These are phyloP conservation scores for Aspergillus fumigatiaffinis DNA, from an alignment of 2,329 filamentous ascomycete species.

Conservation along the genomic window DNA sequence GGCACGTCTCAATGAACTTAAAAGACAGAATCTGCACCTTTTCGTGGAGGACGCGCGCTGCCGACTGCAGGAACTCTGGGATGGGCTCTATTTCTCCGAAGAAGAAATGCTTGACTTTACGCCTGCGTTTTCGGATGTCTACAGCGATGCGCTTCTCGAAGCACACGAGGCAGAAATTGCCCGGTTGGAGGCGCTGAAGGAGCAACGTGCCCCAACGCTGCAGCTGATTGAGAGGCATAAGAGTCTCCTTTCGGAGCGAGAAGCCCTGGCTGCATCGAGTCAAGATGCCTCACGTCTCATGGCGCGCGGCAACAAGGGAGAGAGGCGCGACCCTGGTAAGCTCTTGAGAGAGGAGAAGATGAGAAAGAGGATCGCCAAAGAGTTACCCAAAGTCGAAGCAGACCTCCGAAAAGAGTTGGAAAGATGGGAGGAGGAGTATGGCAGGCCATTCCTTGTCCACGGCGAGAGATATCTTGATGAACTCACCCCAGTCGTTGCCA, in stretches of 20 bases:
- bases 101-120: conserved; percentile 99
- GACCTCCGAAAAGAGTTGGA: conserved; percentile 82
- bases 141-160: conserved; percentile 90
- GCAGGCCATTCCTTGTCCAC: conserved; percentile 86
- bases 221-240: conserved; percentile 79
- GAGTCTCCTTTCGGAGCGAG: conserved; percentile 75
- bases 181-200: conserved; percentile 73
- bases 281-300: conserved; percentile 93
- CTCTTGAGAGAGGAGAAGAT: conserved; percentile 95
- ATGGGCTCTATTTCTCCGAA: conserved; percentile 87
- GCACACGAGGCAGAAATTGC: conserved; percentile 90
- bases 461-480: conserved; percentile 87
- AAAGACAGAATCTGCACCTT: conserved; percentile 88
- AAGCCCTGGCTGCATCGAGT: conserved; percentile 83
- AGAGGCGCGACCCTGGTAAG: conserved; percentile 90
- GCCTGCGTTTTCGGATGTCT: conserved; percentile 93
- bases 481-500: conserved; percentile 65
- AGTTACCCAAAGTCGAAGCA: conserved; percentile 82
- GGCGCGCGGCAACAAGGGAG: conserved; percentile 85
- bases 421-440: conserved; percentile 89
- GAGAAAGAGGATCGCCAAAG: conserved; percentile 94
- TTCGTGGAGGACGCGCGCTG: conserved; percentile 93
- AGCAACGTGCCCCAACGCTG: conserved; percentile 82
- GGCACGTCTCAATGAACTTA: conserved; percentile 79
- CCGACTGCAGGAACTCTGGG: conserved; percentile 93